Evolutionary conservation across 257 asterid species (phyloP).

Genomic region (Jacaranda mimosifolia): DNA sequence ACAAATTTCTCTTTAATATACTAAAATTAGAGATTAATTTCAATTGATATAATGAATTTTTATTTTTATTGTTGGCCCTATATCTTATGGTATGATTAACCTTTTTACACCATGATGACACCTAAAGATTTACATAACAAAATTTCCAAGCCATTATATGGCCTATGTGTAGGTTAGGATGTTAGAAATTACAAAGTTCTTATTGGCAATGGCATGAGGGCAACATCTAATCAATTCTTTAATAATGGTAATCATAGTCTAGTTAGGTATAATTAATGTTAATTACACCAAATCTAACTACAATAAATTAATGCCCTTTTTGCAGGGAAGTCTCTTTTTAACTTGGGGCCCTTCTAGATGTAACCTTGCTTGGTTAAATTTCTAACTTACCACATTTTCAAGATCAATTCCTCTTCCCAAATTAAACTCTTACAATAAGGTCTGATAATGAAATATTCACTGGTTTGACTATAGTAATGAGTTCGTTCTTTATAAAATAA

Average conservation of each 20-base stretch:
- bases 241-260: neutral
- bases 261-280: neutral
- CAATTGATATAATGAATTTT: neutral
- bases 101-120: conserved; percentile 9
- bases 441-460: too few species aligned
- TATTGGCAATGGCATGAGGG: neutral
- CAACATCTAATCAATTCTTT: neutral
- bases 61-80: too few species aligned
- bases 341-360: neutral
- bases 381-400: neutral
- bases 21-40: neutral
- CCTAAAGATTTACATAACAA: neutral
- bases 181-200: neutral
- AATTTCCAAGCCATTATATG: neutral
- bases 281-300: neutral
- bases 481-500: too few species aligned
- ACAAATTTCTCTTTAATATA: neutral
- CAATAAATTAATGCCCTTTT: neutral
- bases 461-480: too few species aligned
- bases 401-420: neutral
- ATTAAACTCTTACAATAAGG: neutral
- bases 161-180: neutral
- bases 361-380: too few species aligned
- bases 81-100: conserved; percentile 1
- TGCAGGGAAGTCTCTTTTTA: neutral